Conservation (phyloP, 306 rosid species). For the Oemleria cerasiformis region DNA sequence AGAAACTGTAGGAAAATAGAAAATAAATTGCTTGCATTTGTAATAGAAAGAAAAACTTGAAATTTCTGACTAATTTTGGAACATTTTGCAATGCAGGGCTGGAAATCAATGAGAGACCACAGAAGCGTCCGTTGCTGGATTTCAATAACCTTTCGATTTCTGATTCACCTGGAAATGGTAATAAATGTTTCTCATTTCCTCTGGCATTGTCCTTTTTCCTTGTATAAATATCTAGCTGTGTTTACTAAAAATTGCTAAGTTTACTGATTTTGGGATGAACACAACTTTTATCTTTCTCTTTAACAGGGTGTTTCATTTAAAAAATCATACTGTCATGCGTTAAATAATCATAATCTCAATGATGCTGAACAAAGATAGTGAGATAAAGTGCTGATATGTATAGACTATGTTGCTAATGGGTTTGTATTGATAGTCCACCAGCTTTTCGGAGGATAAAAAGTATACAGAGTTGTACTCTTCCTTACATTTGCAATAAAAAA, state of each 20-base stretch:
- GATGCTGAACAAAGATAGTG: background rate
- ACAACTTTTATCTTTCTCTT: background rate
- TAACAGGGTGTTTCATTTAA: background rate
- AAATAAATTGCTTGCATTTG: background rate
- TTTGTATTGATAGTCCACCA: background rate
- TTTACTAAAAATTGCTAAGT: background rate
- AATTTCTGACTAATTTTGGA: background rate
- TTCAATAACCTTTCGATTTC: conserved; percentile 62
- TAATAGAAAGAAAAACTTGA: background rate
- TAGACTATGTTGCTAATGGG: background rate
- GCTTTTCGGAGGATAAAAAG: background rate
- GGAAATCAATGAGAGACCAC: conserved; percentile 80
- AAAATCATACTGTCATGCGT: background rate
- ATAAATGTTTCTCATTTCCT: background rate
- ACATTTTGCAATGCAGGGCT: conserved; percentile 50
- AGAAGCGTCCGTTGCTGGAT: conserved; percentile 76
- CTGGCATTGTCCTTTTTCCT: background rate
- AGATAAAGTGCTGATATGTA: background rate
- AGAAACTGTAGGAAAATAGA: background rate
- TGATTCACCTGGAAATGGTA: conserved; percentile 51
- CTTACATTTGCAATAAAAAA: background rate
- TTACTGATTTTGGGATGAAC: background rate
- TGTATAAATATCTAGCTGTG: background rate
- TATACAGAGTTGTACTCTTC: background rate
- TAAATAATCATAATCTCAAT: background rate